phyloP scores from a whole-genome alignment of 169 alveolate genomes.

The Cyclospora cayetanensis region DNA sequence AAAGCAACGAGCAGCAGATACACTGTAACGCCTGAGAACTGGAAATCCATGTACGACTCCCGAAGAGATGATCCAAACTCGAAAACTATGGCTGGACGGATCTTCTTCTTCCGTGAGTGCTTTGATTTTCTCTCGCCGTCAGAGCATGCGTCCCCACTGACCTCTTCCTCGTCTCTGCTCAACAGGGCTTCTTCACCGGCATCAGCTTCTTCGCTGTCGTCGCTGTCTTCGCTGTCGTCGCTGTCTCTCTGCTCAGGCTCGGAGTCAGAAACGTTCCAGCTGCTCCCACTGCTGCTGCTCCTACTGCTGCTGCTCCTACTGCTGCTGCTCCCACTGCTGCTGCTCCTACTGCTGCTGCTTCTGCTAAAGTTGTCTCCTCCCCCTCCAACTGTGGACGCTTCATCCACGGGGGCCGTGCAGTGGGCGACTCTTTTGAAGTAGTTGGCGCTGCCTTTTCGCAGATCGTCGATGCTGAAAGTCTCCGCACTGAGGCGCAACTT shows the following conservation, averaged over 20 bases:
- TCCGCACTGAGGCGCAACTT: slow-evolving; percentile 55
- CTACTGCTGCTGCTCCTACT: background rate
- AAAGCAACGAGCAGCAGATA: slow-evolving; percentile 73
- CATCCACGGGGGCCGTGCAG: slow-evolving; percentile 50
- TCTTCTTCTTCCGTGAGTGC: background rate
- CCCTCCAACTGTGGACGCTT: background rate
- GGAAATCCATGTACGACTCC: slow-evolving; percentile 70
- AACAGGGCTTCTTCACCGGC: background rate
- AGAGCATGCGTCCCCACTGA: background rate
- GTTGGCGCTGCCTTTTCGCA: slow-evolving; percentile 67
- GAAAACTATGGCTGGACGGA: slow-evolving; percentile 30
- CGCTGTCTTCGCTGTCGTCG: background rate
- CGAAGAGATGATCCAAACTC: slow-evolving; percentile 64
- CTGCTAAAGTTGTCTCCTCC: background rate
- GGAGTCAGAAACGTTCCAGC: background rate
- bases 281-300: background rate
- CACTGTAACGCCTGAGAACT: slow-evolving; percentile 75
- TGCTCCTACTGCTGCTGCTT: background rate
- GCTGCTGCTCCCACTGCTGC: background rate
- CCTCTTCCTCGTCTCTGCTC: background rate
- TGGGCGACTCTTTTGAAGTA: slow-evolving; percentile 67
- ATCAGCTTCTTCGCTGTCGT: background rate
- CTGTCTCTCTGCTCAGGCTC: background rate
- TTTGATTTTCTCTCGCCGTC: background rate
- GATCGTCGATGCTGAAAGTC: slow-evolving; percentile 74